These are phyloP conservation scores for Fusarium sp. DNA, from an alignment of 2,329 filamentous ascomycete genomes.

Conservation along the genomic window DNA sequence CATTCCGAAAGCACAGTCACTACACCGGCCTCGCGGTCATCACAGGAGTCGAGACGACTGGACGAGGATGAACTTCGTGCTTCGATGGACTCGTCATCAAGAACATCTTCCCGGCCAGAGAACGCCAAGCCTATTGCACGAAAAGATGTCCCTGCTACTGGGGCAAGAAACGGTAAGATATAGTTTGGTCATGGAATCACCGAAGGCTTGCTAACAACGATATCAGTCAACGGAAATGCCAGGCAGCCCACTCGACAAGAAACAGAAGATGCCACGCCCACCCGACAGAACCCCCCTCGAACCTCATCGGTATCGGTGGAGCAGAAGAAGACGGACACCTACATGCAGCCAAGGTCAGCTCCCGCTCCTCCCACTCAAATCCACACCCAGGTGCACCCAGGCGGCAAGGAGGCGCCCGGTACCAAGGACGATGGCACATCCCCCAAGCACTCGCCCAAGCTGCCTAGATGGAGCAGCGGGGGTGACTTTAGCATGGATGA, in stretches of 20 bases:
- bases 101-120: slow-evolving; percentile 53
- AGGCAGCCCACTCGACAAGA: slow-evolving; percentile 36
- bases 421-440: slow-evolving; percentile 54
- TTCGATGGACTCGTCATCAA: slow-evolving; percentile 55
- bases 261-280: slow-evolving; percentile 35
- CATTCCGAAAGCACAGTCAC: slow-evolving; percentile 50
- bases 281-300: slow-evolving; percentile 38
- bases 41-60: slow-evolving; percentile 67
- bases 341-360: slow-evolving; percentile 68
- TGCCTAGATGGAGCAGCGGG: slow-evolving; percentile 80
- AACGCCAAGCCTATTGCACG: slow-evolving; percentile 65
- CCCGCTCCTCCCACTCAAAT: slow-evolving; percentile 59
- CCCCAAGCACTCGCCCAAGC: slow-evolving; percentile 70
- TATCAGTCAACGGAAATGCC: slow-evolving; percentile 43
- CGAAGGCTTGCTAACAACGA: slow-evolving; percentile 16
- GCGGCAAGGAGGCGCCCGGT: slow-evolving; percentile 60
- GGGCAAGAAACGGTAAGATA: slow-evolving; percentile 57
- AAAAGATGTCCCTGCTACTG: slow-evolving; percentile 68
- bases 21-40: slow-evolving; percentile 58
- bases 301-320: slow-evolving; percentile 24
- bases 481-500: slow-evolving; percentile 95
- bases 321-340: slow-evolving; percentile 55
- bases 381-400: slow-evolving; percentile 44
- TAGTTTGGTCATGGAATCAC: not conserved
- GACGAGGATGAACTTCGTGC: slow-evolving; percentile 63